Evolutionary conservation across 2,329 filamentous ascomycete genomes (phyloP), one percentile per base, ranked within the genome.

Genomic region (Fusarium stilboides): DNA sequence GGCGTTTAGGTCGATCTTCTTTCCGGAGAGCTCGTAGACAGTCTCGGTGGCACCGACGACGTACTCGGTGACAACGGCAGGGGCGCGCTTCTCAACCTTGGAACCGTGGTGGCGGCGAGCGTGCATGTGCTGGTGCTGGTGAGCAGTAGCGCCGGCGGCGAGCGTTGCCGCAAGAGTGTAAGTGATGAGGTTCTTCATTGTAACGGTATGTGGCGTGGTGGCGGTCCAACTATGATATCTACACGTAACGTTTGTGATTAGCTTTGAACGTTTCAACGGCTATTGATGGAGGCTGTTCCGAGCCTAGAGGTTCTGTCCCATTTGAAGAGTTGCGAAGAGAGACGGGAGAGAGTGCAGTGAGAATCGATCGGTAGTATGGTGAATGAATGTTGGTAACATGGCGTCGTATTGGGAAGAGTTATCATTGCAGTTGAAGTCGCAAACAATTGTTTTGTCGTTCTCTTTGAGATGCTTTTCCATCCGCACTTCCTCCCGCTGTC

Each of bases 11-110:
- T 84, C 83, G 71, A 97, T 86, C 34, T 82, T 68, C 75, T 89
- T 73, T 64, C 90, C 91, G 64, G 91, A 88, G 55, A 94, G 83
- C 77, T 91, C 86, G 81, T 94, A 98, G 58, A 91, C 86, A 57
- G 90, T 88, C 71, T 90, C 87, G 52, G 88, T 90, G 33, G 90
- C 86, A 42, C 86, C 88, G 40, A 86, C 82, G 51, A 90, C 85
- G 56, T 86, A 85, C 55, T 88, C 86, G 60, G 81, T 82, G 58
- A 86, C 82, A 49, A 83, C 81, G 36, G 71, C 76, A 17, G 81
- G 79, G 28, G 75, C 79, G 60, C 83, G 84, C 80, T 83, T 84
- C 76, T 86, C 82, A 51, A 85, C 79, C 33, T 80, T 80, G 63
- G 83, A 80, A 36, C 81, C 77, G 34, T 72, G 80, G 62, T 87